Percentiles rank a stretch among this genome's conserved stretches.
phyloP scores from a whole-genome alignment of 2,329 filamentous ascomycete genomes.

The Fusarium goolgardi region DNA sequence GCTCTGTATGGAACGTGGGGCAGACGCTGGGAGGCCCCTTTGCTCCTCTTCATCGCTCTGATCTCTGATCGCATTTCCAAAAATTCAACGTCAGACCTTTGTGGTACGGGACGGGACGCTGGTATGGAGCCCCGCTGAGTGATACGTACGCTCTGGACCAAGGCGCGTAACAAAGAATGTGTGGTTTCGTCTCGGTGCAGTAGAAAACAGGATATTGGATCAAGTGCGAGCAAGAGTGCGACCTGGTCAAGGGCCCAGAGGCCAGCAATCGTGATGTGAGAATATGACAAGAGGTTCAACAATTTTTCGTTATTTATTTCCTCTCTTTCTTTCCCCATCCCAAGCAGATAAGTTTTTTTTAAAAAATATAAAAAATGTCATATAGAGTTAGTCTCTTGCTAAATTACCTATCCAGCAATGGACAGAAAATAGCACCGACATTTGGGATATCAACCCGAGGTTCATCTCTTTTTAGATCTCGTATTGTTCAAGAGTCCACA shows the following conservation, averaged over 20 bases:
- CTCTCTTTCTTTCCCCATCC: not conserved
- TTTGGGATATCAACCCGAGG: not conserved
- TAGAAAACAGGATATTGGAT: conserved; percentile 9
- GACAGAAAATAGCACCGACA: conserved; percentile 15
- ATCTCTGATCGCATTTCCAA: conserved; percentile 4
- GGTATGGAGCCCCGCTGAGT: conserved; percentile 19
- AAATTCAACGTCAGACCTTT: not conserved
- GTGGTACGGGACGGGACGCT: conserved; percentile 1
- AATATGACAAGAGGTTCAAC: not conserved
- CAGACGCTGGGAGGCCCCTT: conserved; percentile 4
- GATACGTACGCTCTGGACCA: not conserved
- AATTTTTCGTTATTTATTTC: not conserved
- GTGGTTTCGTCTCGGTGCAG: conserved; percentile 3
- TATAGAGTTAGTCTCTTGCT: conserved; percentile 21
- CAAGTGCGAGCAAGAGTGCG: not conserved
- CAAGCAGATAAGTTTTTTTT: not conserved
- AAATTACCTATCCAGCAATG: conserved; percentile 2
- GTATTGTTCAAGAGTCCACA: conserved; percentile 39
- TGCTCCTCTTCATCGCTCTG: not conserved
- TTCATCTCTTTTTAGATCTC: conserved; percentile 33
- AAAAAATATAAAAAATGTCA: not conserved
- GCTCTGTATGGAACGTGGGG: conserved; percentile 27
- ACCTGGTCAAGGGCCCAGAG: not conserved
- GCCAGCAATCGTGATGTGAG: not conserved
- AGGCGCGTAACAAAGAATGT: conserved; percentile 2